Base-by-base conservation (phyloP, 768 basidiomycete genomes). In the Clavaria fumosa region DNA sequence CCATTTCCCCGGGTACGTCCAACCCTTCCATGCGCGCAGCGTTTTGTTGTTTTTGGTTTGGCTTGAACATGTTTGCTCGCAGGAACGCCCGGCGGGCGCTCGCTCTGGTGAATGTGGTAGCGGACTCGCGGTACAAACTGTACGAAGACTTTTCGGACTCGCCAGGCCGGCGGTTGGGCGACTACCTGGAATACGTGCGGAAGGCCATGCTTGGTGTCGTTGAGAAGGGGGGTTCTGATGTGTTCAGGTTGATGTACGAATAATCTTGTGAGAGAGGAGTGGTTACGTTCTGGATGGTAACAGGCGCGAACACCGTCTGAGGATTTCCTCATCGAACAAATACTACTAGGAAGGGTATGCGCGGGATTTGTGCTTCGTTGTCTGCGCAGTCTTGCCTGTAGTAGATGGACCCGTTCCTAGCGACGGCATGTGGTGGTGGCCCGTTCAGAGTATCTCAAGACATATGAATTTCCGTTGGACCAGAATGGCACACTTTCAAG, bases 71-170 rank as follows among this genome's bases (percentile, higher is more conserved):
- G 17, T 37, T 43, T 12, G 14, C 23, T 14, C 3, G 18, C 43
- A 91, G 89, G 38, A 81, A 85, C 54, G 60, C 93, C 20, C 75
- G 80, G 46, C 69, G 69, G 6, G 75, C 79, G 0, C 56, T 96
- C 42, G 63, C 78, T 31, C 65, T 96, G 4, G 75, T 74, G n/a
- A 88, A 83, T 46, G 62, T 83, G 22, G 78, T 96, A 4, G 89
- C 88, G 0, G 86, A 90, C 53, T 85, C 86, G 42, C 70, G 83
- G 31, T 82, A 84, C 57, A 73, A 73, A 47, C 57, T 95, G 10
- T 89, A 90, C 49, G 74, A 83, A 45, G 88, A 88, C 53, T 95
- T 93, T 55, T 62, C 79, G 18, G 64, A 63, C 34, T 63, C 68
- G 32, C 67, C 70, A 20, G 75, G 75, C 5, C 63, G 71, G 27